Base-by-base conservation (phyloP, 176 grass and related monocot genomes). In the Juncus inflexus region DNA sequence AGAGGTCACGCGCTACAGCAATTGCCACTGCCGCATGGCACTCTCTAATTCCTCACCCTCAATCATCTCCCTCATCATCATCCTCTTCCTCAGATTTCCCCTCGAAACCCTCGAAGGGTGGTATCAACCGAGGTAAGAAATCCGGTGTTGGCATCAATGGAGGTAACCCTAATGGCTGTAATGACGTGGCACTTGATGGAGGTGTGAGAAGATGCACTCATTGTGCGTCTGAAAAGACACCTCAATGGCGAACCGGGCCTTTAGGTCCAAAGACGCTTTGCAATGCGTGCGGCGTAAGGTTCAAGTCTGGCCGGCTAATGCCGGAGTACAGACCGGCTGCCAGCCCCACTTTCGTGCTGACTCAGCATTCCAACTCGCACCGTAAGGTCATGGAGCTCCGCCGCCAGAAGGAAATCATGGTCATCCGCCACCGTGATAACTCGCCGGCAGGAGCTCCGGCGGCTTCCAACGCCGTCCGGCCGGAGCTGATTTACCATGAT, bases 321-420 rank as follows among this genome's bases (percentile, higher is more conserved):
- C 80, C 95, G 4, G 95, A 99, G 89, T 99, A 99, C 78, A 56
- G 95, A 40, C 95, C 95, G 61, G 95, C 86, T 6, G 80, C 95
- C 0, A 99, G 95, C 83, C 95, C 95, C 15, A 99, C 95, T 3
- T 99, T 94, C 76, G 58, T 99, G 52, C 86, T 99, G 10, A 99
- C 95, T 5, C 95, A 99, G 83, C 95, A 99, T 80, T 99, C 95
- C 61, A 99, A 99, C 79, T 99, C 95, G 37, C 95, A 99, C 86
- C 95, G 95, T 85, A 99, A 99, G 85, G 95, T 99, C 45, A 77
- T 99, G 69, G 95, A 99, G 86, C 86, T 99, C 60, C 86, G 95
- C 55, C 95, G 95, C 51, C 95, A 99, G 80, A 99, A 94, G 80
- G 89, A 99, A 64, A 12, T 99, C 64, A 35, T 94, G 65, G 7